Conservation (phyloP, 2,329 filamentous ascomycete genomes). For the Colletotrichum phormii region DNA sequence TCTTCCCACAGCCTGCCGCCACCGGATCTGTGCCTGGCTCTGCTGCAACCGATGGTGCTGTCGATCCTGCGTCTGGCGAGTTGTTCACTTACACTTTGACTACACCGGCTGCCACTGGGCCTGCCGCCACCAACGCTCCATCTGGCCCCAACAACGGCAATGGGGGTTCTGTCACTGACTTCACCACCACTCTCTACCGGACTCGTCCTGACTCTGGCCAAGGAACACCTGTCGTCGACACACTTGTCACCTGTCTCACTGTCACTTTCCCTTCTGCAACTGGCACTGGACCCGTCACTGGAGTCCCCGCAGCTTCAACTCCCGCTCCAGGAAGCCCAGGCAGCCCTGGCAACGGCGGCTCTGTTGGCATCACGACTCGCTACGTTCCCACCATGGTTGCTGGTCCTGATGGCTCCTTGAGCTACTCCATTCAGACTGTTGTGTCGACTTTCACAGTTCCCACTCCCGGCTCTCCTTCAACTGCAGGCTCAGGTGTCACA, state of each 20-base stretch:
- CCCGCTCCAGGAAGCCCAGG: neutral
- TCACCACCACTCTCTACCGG: slow-evolving; percentile 36
- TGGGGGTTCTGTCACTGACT: slow-evolving; percentile 9
- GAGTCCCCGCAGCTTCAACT: neutral
- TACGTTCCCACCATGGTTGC: slow-evolving; percentile 33
- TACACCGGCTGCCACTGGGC: neutral
- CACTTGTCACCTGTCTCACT: slow-evolving; percentile 42
- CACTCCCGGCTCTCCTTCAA: slow-evolving; percentile 18
- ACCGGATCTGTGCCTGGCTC: neutral
- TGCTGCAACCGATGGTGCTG: neutral
- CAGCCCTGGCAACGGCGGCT: neutral
- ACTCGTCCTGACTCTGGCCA: slow-evolving; percentile 17
- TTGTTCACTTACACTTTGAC: slow-evolving; percentile 8
- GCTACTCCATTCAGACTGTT: slow-evolving; percentile 41
- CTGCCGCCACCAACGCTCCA: neutral
- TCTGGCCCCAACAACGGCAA: neutral
- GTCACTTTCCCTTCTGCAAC: slow-evolving; percentile 37
- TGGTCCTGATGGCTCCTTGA: slow-evolving; percentile 48
- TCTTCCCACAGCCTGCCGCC: slow-evolving; percentile 12
- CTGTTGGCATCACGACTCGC: slow-evolving; percentile 17
- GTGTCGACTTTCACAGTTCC: slow-evolving; percentile 48
- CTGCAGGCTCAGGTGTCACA: slow-evolving; percentile 16
- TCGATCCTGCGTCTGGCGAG: slow-evolving; percentile 7
- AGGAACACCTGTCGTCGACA: slow-evolving; percentile 27
- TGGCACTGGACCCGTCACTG: slow-evolving; percentile 10